phyloP scores from a whole-genome alignment of 352 stramenopile genomes.

The Pythium dissotocum region DNA sequence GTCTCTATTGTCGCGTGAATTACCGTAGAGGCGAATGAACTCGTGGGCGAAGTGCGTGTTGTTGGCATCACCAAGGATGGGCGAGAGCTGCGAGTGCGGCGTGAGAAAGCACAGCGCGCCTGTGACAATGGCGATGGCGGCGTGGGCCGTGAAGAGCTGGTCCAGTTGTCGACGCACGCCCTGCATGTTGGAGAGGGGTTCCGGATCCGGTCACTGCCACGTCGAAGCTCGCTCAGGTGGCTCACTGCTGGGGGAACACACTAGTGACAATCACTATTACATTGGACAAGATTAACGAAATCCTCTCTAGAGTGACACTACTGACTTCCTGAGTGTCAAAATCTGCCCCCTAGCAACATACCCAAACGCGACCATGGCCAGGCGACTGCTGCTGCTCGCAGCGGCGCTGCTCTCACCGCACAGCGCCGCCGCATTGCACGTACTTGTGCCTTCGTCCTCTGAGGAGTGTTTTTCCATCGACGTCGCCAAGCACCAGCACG shows the following conservation, averaged over 20 bases:
- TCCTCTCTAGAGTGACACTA: slow-evolving; percentile 12
- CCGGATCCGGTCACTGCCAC: background rate
- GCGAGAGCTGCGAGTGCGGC: slow-evolving; percentile 79
- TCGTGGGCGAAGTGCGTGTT: slow-evolving; percentile 87
- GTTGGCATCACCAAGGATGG: slow-evolving; percentile 67
- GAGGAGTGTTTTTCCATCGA: slow-evolving; percentile 79
- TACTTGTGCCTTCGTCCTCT: slow-evolving; percentile 40
- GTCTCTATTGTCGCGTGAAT: too few species aligned
- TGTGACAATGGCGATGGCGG: slow-evolving; percentile 63
- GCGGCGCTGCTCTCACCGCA: slow-evolving; percentile 20
- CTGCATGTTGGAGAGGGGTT: slow-evolving; percentile 28
- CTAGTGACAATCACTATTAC: background rate
- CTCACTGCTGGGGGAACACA: background rate
- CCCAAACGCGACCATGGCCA: slow-evolving; percentile 1
- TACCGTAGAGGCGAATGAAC: slow-evolving; percentile 86
- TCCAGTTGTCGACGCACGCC: slow-evolving; percentile 77
- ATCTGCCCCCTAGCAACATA: background rate
- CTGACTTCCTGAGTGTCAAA: slow-evolving; percentile 3
- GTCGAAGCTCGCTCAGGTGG: background rate
- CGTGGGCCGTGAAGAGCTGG: slow-evolving; percentile 77
- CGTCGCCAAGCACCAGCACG: slow-evolving; percentile 71
- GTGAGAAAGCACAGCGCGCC: slow-evolving; percentile 73
- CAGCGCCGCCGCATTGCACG: slow-evolving; percentile 40
- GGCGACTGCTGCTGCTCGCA: slow-evolving; percentile 24
- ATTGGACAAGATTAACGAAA: background rate